Conservation (phyloP, 2,329 filamentous ascomycete genomes). For the Colletotrichum viniferum region DNA sequence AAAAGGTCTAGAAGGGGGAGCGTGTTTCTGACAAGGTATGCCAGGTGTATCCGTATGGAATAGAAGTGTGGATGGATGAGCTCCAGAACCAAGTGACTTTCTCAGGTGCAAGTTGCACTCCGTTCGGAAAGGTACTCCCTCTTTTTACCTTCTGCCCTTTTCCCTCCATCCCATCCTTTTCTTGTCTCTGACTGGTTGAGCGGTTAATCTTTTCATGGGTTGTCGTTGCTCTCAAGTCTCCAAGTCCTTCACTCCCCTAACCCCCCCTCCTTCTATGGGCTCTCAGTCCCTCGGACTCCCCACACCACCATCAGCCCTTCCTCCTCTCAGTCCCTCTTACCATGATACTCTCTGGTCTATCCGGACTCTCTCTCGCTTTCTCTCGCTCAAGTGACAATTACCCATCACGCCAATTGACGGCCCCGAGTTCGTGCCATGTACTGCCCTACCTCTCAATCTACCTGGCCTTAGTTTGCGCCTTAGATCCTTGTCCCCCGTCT, state of each 20-base stretch:
- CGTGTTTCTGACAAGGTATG: constrained; percentile 1
- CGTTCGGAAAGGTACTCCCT: not conserved
- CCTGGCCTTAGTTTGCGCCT: constrained; percentile 19
- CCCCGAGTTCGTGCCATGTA: constrained; percentile 19
- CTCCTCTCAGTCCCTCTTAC: not conserved
- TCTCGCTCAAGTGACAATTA: constrained; percentile 5
- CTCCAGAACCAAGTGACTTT: not conserved
- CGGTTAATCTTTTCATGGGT: constrained; percentile 5
- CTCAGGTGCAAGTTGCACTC: not conserved
- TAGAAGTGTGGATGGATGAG: not conserved
- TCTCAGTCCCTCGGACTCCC: constrained; percentile 20
- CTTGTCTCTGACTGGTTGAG: not conserved
- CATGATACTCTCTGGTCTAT: constrained; percentile 1
- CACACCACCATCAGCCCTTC: constrained; percentile 18
- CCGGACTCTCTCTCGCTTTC: constrained; percentile 4
- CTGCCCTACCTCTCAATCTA: not conserved
- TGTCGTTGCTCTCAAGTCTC: not conserved
- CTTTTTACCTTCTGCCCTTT: not conserved
- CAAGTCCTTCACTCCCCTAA: not conserved
- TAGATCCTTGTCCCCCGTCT: constrained; percentile 33
- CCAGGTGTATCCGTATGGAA: constrained; percentile 12
- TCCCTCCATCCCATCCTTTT: constrained; percentile 14
- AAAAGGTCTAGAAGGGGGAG: constrained; percentile 11
- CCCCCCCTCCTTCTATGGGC: not conserved
- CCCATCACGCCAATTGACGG: not conserved